Evolutionary conservation across 257 asterid species (phyloP).

Genomic region (Przewalskia tangutica): DNA sequence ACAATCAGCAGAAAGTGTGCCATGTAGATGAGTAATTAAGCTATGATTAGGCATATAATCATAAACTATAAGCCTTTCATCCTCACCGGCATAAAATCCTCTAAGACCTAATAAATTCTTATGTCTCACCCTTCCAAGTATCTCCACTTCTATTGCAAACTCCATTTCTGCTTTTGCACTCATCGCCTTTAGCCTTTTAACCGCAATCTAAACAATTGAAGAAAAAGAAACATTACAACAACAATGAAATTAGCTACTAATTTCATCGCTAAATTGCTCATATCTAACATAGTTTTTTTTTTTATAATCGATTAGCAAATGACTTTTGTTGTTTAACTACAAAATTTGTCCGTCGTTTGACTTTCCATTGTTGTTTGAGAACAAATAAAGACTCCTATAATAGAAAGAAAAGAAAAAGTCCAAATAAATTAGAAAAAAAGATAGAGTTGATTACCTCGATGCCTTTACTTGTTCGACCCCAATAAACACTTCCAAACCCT

Average conservation of each 20-base stretch:
- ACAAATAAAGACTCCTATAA: neutral
- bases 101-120: constrained; percentile 57
- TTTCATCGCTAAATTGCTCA: neutral
- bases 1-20: constrained; percentile 49
- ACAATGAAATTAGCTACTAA: neutral
- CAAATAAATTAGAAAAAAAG: neutral
- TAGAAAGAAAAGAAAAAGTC: neutral
- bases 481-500: constrained; percentile 79
- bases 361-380: neutral
- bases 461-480: constrained; percentile 77
- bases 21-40: constrained; percentile 65
- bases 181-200: constrained; percentile 66
- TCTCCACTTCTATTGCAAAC: constrained; percentile 71
- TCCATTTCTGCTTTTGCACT: constrained; percentile 84
- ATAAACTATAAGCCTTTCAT: constrained; percentile 67
- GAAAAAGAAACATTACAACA: neutral
- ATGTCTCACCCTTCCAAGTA: constrained; percentile 75
- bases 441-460: constrained; percentile 33
- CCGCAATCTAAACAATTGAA: constrained; percentile 42
- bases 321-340: neutral
- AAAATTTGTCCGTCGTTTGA: too few species aligned
- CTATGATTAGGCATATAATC: constrained; percentile 84
- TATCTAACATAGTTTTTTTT: too few species aligned
- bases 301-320: neutral
- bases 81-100: constrained; percentile 72